Evolutionary conservation across 257 asterid genomes (phyloP).

Genomic region (Scutellaria minor): DNA sequence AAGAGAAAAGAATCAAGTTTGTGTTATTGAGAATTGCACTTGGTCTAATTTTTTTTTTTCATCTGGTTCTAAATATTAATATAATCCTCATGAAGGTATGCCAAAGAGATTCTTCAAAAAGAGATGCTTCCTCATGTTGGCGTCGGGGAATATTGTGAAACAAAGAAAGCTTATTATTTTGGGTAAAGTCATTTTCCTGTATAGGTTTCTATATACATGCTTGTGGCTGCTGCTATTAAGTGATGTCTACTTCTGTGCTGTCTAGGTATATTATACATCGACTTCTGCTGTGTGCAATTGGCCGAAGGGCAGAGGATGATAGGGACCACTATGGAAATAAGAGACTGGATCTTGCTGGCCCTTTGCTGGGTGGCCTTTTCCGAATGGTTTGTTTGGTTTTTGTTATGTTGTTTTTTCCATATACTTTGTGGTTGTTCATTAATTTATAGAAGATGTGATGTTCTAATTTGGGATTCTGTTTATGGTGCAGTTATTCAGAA

Average conservation of each 20-base stretch:
- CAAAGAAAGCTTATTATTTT: conserved; percentile 93
- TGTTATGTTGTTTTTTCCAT: conserved; percentile 2
- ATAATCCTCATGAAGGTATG: conserved; percentile 65
- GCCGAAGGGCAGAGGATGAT: conserved; percentile 93
- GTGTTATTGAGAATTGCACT: conserved; percentile 36
- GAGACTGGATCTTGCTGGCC: conserved; percentile 98
- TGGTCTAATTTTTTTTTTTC: conserved; percentile 3
- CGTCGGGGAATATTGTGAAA: conserved; percentile 87
- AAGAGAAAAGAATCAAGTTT: conserved; percentile 93
- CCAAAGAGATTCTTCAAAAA: conserved; percentile 91
- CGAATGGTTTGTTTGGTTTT: conserved; percentile 67
- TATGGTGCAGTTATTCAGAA: conserved; percentile 84
- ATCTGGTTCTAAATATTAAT: conserved; percentile 27
- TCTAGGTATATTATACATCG: conserved; percentile 90
- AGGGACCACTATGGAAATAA: conserved; percentile 98
- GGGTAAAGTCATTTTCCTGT: conserved; percentile 57
- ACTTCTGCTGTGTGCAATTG: conserved; percentile 90
- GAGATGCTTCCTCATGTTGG: conserved; percentile 99
- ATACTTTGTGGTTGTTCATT: conserved; percentile 25
- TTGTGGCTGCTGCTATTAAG: conserved; percentile 32
- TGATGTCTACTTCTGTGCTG: conserved; percentile 17
- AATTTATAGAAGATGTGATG: conserved; percentile 25
- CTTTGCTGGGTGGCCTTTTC: conserved; percentile 92
- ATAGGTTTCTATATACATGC: conserved; percentile 13
- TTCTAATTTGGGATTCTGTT: conserved; percentile 42